Evolutionary conservation across 2,329 filamentous ascomycete genomes (phyloP), one percentile per base, ranked within the genome.

Genomic region (Curvularia hawaiiensis): DNA sequence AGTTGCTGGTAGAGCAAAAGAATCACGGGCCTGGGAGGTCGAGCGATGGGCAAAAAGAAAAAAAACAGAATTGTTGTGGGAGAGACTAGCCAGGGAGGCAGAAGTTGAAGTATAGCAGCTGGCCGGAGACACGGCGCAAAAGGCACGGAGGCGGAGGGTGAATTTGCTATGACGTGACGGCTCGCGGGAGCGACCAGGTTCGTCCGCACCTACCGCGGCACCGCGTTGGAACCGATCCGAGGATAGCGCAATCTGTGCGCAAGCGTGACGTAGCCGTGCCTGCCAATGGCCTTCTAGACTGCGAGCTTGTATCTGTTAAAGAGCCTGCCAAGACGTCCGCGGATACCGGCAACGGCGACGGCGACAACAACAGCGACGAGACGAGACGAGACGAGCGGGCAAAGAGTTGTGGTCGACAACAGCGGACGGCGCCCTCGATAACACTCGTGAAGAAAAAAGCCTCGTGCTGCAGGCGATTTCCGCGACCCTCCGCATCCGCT

Each of bases 81-180:
- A 31, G 30, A 18, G 11, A 26, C 44, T 33, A 35, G 40, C 30
- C n/a, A 44, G 28, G 28, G 18, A 20, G 44, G 26, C 18, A 22
- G 52, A 26, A 39, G 55, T 16, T 53, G 28, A 54, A 58, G 45
- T 58, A 54, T 49, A 44, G 53, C 20, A 18, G 50, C 28, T 45
- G 38, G 24, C 50, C 41, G 50, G 50, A 16, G 43, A 16, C 22
- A 39, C 30, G 22, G 45, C 47, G 22, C 20, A 20, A 31, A 5
- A 10, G 30, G 28, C 44, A 47, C 44, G 44, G 44, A 31, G 30
- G 30, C 44, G 44, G 22, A 57, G 35, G 35, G 41, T 55, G 48
- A 51, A 55, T 47, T 28, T 10, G 31, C 47, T 58, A 58, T 58
- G 56, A 58, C 56, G 56, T 55, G 43, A 55, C 46, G 35, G 46